Percentiles rank a stretch among this genome's conserved stretches.
Evolutionary conservation across 2,329 filamentous ascomycete genomes (phyloP).

Genomic region (Colletotrichum salicis): DNA sequence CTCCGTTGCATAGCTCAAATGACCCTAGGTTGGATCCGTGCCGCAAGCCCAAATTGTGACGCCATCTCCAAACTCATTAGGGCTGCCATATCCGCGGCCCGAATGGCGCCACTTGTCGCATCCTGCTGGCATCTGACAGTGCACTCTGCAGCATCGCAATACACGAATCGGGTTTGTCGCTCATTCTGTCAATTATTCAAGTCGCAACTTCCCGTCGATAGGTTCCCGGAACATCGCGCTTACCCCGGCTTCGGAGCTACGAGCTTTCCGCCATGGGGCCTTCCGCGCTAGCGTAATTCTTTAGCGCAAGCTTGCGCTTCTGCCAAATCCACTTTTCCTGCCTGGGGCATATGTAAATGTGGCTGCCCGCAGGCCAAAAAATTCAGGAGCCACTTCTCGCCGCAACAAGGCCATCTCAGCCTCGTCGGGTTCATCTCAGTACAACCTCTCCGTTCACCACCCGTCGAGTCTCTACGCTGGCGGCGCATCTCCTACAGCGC

Average conservation of each 20-base stretch:
- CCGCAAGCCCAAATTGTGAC: conserved; percentile 17
- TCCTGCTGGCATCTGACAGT: conserved; percentile 3
- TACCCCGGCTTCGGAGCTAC: conserved; percentile 10
- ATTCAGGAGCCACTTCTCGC: conserved; percentile 31
- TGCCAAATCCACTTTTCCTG: conserved; percentile 2
- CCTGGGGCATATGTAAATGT: not conserved
- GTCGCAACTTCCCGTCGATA: not conserved
- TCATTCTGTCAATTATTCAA: not conserved
- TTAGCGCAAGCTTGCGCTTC: conserved; percentile 18
- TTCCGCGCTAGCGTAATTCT: not conserved
- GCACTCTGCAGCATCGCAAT: not conserved
- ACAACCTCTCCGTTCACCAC: conserved; percentile 29
- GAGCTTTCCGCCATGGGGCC: not conserved
- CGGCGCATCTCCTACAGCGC: conserved; percentile 31
- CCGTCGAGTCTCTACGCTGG: conserved; percentile 33
- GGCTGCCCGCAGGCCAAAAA: conserved; percentile 26
- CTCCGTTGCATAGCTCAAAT: not conserved
- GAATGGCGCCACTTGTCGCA: conserved; percentile 23
- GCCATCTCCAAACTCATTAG: conserved; percentile 5
- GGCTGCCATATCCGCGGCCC: conserved; percentile 20
- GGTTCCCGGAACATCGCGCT: conserved; percentile 14
- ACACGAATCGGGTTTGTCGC: conserved; percentile 1
- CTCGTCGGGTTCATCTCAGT: conserved; percentile 30
- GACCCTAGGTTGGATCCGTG: not conserved
- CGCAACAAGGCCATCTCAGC: conserved; percentile 32